phyloP scores from a whole-genome alignment of 129 eudicot genomes.

The Centrapalus pauciflorus region DNA sequence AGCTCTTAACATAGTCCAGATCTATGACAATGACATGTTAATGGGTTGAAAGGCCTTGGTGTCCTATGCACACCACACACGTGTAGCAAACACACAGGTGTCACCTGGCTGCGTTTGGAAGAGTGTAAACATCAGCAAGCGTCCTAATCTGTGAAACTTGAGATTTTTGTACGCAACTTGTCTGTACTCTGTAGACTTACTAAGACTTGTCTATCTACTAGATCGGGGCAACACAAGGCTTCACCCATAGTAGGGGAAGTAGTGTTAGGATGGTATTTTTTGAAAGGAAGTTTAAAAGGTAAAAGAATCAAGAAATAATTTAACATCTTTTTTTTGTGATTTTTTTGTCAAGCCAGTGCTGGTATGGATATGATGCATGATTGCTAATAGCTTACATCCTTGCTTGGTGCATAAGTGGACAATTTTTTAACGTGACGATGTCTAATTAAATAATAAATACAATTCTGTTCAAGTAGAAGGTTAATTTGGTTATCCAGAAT shows the following conservation, averaged over 20 bases:
- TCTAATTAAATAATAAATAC: not conserved
- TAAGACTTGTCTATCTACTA: not conserved
- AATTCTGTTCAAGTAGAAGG: not conserved
- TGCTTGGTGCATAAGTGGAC: not conserved
- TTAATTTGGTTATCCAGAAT: not conserved
- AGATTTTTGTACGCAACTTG: not conserved
- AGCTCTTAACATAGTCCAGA: not conserved
- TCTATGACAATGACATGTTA: not conserved
- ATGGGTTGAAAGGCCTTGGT: not conserved
- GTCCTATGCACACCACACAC: not conserved
- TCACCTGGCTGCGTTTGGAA: not conserved
- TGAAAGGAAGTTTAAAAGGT: slow-evolving; percentile 1
- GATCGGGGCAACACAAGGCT: not conserved
- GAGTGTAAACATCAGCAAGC: slow-evolving; percentile 4
- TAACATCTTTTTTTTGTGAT: no score
- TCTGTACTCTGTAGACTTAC: not conserved
- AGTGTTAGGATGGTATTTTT: not conserved
- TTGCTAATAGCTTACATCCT: not conserved
- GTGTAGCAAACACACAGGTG: slow-evolving; percentile 5
- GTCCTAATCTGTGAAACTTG: not conserved
- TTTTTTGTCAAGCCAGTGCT: not conserved
- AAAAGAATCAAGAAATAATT: not conserved
- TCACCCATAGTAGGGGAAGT: not conserved
- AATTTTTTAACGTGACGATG: not conserved
- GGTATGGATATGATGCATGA: slow-evolving; percentile 3